Evolutionary conservation across 768 basidiomycete species (phyloP).

Genomic region (Boletus bicolor): DNA sequence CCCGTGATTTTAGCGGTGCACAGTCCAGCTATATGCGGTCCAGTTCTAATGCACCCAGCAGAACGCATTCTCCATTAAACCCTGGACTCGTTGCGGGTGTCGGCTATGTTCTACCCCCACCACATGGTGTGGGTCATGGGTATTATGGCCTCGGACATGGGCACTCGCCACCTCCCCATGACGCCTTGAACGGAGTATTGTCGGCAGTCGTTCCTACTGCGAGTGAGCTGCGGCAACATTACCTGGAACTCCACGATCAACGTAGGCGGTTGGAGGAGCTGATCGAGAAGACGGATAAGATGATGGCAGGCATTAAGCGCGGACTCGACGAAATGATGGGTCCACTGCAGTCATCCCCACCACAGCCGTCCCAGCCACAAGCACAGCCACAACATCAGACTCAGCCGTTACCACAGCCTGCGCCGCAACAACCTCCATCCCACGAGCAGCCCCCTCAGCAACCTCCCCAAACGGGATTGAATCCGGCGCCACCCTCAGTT

Average conservation of each 20-base stretch:
- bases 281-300: constrained; percentile 67
- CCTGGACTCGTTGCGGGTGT: constrained; percentile 41
- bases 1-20: constrained; percentile 36
- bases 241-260: constrained; percentile 58
- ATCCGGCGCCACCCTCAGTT: constrained; percentile 11
- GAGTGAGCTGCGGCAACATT: constrained; percentile 70
- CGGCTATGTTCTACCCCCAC: constrained; percentile 42
- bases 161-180: constrained; percentile 35
- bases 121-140: constrained; percentile 36
- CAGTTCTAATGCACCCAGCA: constrained; percentile 62
- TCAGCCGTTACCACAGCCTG: constrained; percentile 24
- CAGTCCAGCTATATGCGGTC: constrained; percentile 61
- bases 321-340: constrained; percentile 74
- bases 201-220: constrained; percentile 41
- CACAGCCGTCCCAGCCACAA: constrained; percentile 19
- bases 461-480: constrained; percentile 17
- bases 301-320: constrained; percentile 69
- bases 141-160: constrained; percentile 39
- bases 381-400: constrained; percentile 25
- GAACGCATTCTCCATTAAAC: constrained; percentile 68
- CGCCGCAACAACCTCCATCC: constrained; percentile 21
- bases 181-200: constrained; percentile 28
- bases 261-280: constrained; percentile 68
- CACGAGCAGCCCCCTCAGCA: constrained; percentile 30
- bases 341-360: constrained; percentile 24